A percentile compares a stretch with the other conserved stretches of the same genome.
Evolutionary conservation across 2,329 filamentous ascomycete genomes (phyloP).

Genomic region (Pseudogymnoascus sp.): DNA sequence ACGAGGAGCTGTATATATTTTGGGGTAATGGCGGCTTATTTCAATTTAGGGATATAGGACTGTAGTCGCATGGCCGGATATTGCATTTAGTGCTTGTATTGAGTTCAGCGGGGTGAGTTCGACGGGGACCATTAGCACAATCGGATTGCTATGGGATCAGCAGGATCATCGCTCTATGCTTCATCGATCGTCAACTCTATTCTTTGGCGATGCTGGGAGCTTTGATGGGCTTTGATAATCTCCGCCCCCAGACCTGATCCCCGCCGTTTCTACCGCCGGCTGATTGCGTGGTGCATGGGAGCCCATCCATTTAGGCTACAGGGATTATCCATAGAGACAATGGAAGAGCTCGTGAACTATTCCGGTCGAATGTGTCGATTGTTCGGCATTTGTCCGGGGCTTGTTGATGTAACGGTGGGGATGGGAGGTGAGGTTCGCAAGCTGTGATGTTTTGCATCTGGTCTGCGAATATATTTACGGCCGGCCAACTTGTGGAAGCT

Average conservation of each 20-base stretch:
- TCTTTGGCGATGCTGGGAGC: not conserved
- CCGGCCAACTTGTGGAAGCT: not conserved
- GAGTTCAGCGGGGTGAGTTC: not conserved
- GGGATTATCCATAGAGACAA: not conserved
- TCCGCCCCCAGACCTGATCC: not conserved
- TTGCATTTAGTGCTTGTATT: not conserved
- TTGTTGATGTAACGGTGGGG: not conserved
- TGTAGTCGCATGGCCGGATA: not conserved
- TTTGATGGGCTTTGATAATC: not conserved
- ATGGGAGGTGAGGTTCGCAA: not conserved
- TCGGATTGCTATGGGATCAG: not conserved
- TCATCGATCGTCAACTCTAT: slow-evolving; percentile 4
- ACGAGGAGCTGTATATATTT: not conserved
- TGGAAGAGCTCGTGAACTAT: not conserved
- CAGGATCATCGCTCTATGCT: not conserved
- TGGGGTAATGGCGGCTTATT: not conserved
- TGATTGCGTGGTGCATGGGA: not conserved
- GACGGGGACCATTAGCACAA: not conserved
- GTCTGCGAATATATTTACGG: not conserved
- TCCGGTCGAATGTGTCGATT: not conserved
- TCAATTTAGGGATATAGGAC: not conserved
- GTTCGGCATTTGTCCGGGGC: slow-evolving; percentile 1
- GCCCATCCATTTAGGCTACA: not conserved
- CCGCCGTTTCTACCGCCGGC: slow-evolving; percentile 3
- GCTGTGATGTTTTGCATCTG: not conserved